A percentile compares a stretch with the other conserved stretches of the same genome.
Conservation (phyloP, 1,284 basidiomycete genomes). For the Sparassis latifolia region DNA sequence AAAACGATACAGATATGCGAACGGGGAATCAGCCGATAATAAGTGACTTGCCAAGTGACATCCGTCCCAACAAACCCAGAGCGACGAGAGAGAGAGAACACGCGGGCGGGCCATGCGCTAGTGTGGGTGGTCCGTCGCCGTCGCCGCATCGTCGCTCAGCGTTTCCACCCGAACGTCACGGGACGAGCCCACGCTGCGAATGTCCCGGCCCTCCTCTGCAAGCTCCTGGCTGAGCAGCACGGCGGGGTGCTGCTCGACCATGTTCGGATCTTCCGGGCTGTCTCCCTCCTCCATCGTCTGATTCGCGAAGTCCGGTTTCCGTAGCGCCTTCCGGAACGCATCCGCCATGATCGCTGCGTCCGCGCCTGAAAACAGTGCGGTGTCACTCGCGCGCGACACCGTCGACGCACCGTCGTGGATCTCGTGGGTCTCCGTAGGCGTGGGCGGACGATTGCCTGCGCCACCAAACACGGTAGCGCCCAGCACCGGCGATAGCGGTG, state of each 20-base stretch:
- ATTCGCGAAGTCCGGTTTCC: conserved; percentile 76
- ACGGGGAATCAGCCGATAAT: conserved; percentile 3
- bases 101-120: conserved; percentile 13
- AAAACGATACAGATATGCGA: conserved; percentile 7
- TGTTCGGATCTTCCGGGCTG: conserved; percentile 33
- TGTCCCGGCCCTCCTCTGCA: conserved; percentile 77
- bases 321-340: conserved; percentile 75
- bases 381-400: conserved; percentile 53
- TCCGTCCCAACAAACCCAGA: conserved; percentile 4
- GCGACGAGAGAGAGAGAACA: conserved; percentile 1
- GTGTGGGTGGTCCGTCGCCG: conserved; percentile 38
- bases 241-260: conserved; percentile 14
- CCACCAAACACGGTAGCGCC: conserved; percentile 18
- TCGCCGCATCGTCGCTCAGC: conserved; percentile 49
- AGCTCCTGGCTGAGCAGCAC: conserved; percentile 59
- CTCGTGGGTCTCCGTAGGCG: conserved; percentile 43
- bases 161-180: conserved; percentile 73
- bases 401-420: conserved; percentile 51
- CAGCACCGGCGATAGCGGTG: conserved; percentile 49
- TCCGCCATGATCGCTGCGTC: conserved; percentile 86
- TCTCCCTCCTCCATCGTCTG: conserved; percentile 64
- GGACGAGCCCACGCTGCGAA: conserved; percentile 71
- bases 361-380: conserved; percentile 67
- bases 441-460: conserved; percentile 27
- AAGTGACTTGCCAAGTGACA: conserved; percentile 6